Evolutionary conservation across 1,139 yeast genomes (phyloP).

Genomic region (Candida sanyaensis): DNA sequence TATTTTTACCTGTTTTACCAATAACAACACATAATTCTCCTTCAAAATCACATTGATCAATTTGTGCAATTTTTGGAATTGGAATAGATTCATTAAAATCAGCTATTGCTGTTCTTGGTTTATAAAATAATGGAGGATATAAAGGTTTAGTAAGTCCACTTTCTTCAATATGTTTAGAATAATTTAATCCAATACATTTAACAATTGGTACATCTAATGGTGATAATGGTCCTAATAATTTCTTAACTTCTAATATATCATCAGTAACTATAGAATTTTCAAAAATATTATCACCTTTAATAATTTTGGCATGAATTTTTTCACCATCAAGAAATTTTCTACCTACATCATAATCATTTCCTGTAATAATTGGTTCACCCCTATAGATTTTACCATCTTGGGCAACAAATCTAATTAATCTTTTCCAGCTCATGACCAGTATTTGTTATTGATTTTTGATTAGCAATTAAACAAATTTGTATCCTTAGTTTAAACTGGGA

Average conservation of each 20-base stretch:
- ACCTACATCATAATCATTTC: slow-evolving; percentile 16
- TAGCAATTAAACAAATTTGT: no score
- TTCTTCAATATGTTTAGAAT: slow-evolving; percentile 33
- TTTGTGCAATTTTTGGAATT: slow-evolving; percentile 47
- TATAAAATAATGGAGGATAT: slow-evolving; percentile 50
- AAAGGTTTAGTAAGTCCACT: slow-evolving; percentile 35
- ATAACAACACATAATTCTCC: slow-evolving; percentile 55
- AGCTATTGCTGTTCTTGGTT: slow-evolving; percentile 41
- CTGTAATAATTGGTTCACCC: slow-evolving; percentile 17
- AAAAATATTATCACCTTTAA: slow-evolving; percentile 43
- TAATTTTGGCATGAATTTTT: slow-evolving; percentile 28
- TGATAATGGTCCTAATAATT: slow-evolving; percentile 40
- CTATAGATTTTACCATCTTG: slow-evolving; percentile 17
- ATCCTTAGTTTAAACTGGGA: no score
- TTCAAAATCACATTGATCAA: slow-evolving; percentile 46
- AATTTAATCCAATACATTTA: slow-evolving; percentile 39
- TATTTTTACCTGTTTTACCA: slow-evolving; percentile 49
- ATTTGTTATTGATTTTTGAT: not conserved
- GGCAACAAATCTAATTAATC: slow-evolving; percentile 19
- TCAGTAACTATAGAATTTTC: slow-evolving; percentile 36
- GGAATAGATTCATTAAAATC: slow-evolving; percentile 40
- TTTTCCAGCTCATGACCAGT: slow-evolving; percentile 15
- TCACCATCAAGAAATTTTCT: slow-evolving; percentile 14
- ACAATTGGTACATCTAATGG: slow-evolving; percentile 35
- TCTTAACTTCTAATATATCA: slow-evolving; percentile 27